Evolutionary conservation across 805 yeast genomes (phyloP), one percentile per base, ranked within the genome.

Genomic region (Kuraishia borneana): DNA sequence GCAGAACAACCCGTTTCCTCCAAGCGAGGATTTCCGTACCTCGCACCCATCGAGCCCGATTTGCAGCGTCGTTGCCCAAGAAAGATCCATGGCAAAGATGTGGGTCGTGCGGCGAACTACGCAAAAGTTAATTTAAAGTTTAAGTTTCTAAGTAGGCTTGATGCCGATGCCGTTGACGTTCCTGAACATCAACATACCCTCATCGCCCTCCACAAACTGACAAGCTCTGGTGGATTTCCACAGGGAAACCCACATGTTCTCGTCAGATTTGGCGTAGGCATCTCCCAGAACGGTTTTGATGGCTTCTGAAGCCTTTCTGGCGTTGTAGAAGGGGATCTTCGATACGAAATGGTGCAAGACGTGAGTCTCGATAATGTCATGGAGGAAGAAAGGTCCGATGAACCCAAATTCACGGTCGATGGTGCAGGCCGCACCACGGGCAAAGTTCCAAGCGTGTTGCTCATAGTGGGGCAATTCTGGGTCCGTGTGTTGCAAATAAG

Each of bases 151-250:
- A 21, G 21, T 18, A 6, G 67, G 62, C 35, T 50, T 49, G 30
- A 50, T 48, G 47, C 70, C 70, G 36, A 58, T 45, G 33, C 53
- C 52, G 42, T 75, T 75, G 41, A 61, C 57, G 50, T 75, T 75
- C 70, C 83, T 73, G 51, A 60, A 75, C 83, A 75, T 75, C 56
- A 61, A 54, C 42, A 81, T 74, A 40, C 84, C 84, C 31, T 66
- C 61, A 32, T 70, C 68, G 46, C 80, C 83, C 40, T 76, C 84
- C 36, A 80, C 83, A 43, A 69, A 80, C 57, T 77, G 83, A 56
- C 88, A 80, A 39, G 65, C 42, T 56, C 88, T 71, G 34, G 68
- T 58, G 42, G 64, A 59, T 41, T 68, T 66, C 81, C 81, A 73
- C 41, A 73, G 55, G 18, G 71, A 54, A 18, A 48, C 42, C 73